phyloP scores from a whole-genome alignment of 192 early-diverging fungal species.

The Physocladia obscura region DNA sequence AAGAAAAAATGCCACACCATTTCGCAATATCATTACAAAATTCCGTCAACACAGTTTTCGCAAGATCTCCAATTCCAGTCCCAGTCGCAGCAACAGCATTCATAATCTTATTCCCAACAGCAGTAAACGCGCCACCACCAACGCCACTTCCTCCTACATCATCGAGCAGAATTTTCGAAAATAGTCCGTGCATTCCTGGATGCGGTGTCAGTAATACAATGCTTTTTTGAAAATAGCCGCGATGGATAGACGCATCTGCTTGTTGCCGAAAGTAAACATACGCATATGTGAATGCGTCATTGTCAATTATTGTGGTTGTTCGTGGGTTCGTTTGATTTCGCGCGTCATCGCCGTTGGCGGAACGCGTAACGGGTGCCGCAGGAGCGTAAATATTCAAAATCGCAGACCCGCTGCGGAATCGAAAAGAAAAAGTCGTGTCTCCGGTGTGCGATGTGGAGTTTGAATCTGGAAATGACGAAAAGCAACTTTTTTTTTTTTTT shows the following conservation, averaged over 20 bases:
- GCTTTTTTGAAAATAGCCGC: slow-evolving; percentile 92
- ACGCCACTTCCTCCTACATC: no score
- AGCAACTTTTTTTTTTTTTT: slow-evolving; percentile 46
- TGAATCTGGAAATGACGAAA: slow-evolving; percentile 60
- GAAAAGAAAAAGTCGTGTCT: slow-evolving; percentile 50
- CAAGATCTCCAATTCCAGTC: slow-evolving; percentile 44
- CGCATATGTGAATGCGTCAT: slow-evolving; percentile 68
- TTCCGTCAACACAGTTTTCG: slow-evolving; percentile 65
- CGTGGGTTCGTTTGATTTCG: not conserved
- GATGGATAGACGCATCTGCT: slow-evolving; percentile 76
- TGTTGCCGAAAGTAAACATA: slow-evolving; percentile 95
- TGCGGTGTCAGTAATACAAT: slow-evolving; percentile 84
- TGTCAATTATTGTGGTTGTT: slow-evolving; percentile 39
- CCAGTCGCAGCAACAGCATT: slow-evolving; percentile 42
- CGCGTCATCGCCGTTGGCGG: not conserved
- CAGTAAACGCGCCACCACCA: no score
- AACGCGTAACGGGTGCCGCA: not conserved
- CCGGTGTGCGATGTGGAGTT: slow-evolving; percentile 52
- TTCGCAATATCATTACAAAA: slow-evolving; percentile 76
- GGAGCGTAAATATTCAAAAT: slow-evolving; percentile 36
- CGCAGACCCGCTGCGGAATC: slow-evolving; percentile 46
- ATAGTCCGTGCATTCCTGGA: slow-evolving; percentile 85
- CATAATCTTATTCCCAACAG: slow-evolving; percentile 84
- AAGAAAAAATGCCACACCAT: slow-evolving; percentile 62
- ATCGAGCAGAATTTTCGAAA: slow-evolving; percentile 65